These are phyloP conservation scores for Penicillium cinerascens DNA, from an alignment of 495 filamentous ascomycete species.

Conservation along the genomic window DNA sequence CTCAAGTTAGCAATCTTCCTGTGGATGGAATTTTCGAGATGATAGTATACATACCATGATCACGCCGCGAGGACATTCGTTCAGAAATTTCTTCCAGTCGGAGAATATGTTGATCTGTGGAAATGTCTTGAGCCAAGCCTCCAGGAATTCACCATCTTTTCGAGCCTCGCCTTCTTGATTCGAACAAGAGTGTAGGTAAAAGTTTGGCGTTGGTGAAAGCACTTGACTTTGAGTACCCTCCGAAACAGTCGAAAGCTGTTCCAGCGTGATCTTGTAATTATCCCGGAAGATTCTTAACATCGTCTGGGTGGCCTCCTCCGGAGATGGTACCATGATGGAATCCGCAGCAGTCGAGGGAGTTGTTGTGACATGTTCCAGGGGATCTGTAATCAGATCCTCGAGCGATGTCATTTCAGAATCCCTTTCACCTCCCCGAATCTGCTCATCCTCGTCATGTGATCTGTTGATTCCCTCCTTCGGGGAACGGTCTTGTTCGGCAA, in stretches of 20 bases:
- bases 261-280: constrained; percentile 16
- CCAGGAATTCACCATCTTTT: constrained; percentile 25
- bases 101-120: constrained; percentile 27
- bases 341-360: neutral
- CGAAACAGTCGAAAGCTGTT: constrained; percentile 13
- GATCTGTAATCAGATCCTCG: neutral
- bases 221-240: constrained; percentile 1
- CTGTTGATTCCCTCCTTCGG: neutral
- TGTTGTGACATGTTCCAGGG: no score
- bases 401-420: neutral
- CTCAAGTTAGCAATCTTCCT: constrained; percentile 8
- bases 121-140: constrained; percentile 28
- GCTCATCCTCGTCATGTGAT: neutral
- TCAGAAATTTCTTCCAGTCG: constrained; percentile 40
- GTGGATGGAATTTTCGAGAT: neutral
- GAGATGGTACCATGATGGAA: neutral
- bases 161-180: constrained; percentile 8
- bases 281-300: constrained; percentile 5
- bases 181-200: constrained; percentile 39
- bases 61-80: constrained; percentile 31
- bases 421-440: neutral
- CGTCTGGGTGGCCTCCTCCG: neutral
- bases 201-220: constrained; percentile 19
- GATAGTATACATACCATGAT: constrained; percentile 34
- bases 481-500: neutral